Evolutionary conservation across 2,329 filamentous ascomycete genomes (phyloP), one percentile per base, ranked within the genome.

Genomic region (Alternaria ventricosa): DNA sequence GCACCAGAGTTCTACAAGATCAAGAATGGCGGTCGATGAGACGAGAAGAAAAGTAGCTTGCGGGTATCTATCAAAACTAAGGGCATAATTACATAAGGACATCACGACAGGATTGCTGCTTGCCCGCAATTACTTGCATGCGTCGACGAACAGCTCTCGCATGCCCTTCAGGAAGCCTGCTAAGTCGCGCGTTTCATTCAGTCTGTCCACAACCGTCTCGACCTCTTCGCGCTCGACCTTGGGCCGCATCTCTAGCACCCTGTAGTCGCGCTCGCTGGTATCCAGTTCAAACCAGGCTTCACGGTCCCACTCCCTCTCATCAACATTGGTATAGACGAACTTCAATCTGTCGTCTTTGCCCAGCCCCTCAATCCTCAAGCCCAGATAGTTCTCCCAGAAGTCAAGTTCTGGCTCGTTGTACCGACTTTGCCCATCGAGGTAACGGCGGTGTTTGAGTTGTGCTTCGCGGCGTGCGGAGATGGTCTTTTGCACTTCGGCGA

Each of bases 221-320:
- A 96, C 87, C 71, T 90, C 90, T 66, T 94, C 92, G 65, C 86
- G 84, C 76, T 96, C 92, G 67, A 97, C 83, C 82, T 93, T 95
- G 12, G 96, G 96, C 76, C 91, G 86, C 73, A 90, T 92, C 71
- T 92, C 90, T 63, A 89, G 87, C 41, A 98, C 91, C 67, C 92
- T 91, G 80, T 97, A 98, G 74, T 97, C 94, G 64, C 92, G 86
- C 67, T 88, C 89, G 36, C 89, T 88, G 49, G 92, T 97, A 70
- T 91, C 90, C 61, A 99, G 84, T 83, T 98, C 95, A 77, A 99
- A 98, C 90, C 92, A 96, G 13, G 92, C 94, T 82, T 98, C 94
- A 63, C 89, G 87, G 72, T 94, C 92, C 90, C 92, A 94, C 76
- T 96, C 90, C 73, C 89, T 88, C 82, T 97, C 93, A 76, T 96